Percentiles rank a stretch among this genome's conserved stretches.
Evolutionary conservation across 768 basidiomycete genomes (phyloP).

Genomic region (Mrakia frigida): DNA sequence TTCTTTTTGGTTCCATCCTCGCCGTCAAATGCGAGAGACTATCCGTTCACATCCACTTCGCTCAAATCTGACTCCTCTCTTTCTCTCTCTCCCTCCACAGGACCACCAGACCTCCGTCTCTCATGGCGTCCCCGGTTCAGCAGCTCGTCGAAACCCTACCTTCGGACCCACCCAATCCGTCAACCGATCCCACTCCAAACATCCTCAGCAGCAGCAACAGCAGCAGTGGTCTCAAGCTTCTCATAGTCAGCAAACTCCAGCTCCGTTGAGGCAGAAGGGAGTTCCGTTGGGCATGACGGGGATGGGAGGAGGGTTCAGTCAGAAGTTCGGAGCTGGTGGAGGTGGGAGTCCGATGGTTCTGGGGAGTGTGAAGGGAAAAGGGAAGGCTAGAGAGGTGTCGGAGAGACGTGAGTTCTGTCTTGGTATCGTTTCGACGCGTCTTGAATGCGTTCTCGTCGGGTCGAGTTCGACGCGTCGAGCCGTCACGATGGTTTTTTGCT

Average conservation of each 20-base stretch:
- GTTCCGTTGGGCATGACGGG: slow-evolving; percentile 1
- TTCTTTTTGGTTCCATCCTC: neutral
- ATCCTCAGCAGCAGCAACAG: neutral
- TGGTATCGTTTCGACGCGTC: neutral
- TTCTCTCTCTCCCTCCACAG: neutral
- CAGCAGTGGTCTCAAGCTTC: neutral
- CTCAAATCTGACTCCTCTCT: neutral
- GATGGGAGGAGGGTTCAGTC: slow-evolving; percentile 14
- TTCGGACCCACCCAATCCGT: slow-evolving; percentile 3
- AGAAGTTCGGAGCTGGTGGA: neutral
- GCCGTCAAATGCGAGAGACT: neutral
- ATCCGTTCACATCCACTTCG: neutral
- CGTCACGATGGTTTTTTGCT: too few relatives aligned
- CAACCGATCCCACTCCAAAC: neutral
- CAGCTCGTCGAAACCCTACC: neutral
- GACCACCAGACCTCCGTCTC: neutral
- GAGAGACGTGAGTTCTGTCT: neutral
- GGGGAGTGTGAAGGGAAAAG: neutral
- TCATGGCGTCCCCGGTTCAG: neutral
- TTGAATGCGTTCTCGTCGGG: too few relatives aligned
- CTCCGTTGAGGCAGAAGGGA: neutral
- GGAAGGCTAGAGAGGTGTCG: neutral
- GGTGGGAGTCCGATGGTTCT: neutral
- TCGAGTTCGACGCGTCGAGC: too few relatives aligned
- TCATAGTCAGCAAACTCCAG: slow-evolving; percentile 6